Evolutionary conservation across 2,329 filamentous ascomycete genomes (phyloP).

Genomic region (Aspergillaceae sp.): DNA sequence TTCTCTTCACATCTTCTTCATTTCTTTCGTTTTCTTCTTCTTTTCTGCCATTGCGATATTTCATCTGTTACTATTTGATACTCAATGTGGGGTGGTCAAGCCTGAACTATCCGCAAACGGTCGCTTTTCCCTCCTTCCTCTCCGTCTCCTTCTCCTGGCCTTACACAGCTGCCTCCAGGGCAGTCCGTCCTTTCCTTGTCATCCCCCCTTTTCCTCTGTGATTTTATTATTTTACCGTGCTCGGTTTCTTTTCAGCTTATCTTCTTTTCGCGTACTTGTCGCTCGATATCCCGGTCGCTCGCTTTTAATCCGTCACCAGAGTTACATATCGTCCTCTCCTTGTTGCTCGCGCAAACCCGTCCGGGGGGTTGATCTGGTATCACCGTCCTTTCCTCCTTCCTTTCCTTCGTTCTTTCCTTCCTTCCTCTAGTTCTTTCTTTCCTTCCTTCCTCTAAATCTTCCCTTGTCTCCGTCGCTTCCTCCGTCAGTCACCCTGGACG

Average conservation of each 20-base stretch:
- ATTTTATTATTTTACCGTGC: conserved; percentile 3
- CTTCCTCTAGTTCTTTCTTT: conserved; percentile 1
- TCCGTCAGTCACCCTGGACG: neutral
- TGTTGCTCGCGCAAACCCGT: neutral
- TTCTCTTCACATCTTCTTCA: conserved; percentile 13
- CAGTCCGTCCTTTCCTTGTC: neutral
- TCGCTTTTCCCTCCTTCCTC: conserved; percentile 13
- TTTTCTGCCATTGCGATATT: too few species aligned
- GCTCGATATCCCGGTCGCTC: neutral
- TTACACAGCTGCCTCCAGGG: too few species aligned
- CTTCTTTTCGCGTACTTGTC: neutral
- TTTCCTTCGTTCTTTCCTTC: neutral
- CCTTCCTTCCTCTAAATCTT: neutral
- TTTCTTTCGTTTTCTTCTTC: neutral
- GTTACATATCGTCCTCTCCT: neutral
- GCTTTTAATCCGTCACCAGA: neutral
- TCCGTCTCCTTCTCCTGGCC: too few species aligned
- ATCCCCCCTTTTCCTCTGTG: conserved; percentile 1
- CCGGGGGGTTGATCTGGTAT: neutral
- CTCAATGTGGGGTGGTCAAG: too few species aligned
- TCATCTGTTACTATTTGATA: too few species aligned
- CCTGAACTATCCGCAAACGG: conserved; percentile 23
- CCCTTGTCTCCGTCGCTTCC: neutral
- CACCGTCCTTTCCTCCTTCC: neutral
- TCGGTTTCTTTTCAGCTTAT: neutral